Base-by-base conservation (phyloP, 352 stramenopile genomes). In the Saprolegnia diclina region DNA sequence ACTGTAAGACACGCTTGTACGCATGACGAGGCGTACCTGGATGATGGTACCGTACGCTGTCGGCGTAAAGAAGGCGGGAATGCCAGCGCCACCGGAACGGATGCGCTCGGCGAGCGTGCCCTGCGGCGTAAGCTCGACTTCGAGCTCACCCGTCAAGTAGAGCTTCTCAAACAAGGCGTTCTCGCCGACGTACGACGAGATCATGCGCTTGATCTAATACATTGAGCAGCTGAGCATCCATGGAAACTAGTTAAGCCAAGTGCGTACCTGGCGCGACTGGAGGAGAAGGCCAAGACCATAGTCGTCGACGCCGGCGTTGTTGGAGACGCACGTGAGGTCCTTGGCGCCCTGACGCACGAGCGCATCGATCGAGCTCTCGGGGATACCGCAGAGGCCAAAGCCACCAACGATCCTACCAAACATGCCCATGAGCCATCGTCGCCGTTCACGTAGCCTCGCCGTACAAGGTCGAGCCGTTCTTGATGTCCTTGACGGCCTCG, bases 71-170 rank as follows among this genome's bases (percentile, higher is more conserved):
- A 99, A 98, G 1, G 95, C 95, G 10, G 96, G 96, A 73, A 98
- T 97, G 16, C 96, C 96, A 21, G 90, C 91, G 6, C 96, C 95
- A 45, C 90, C 95, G 13, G 95, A 90, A 44, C 90, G 82, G 37
- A 98, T 86, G 50, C 94, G 82, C 71, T 97, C 91, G 4, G 96
- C 95, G 21, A 99, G 79, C 0, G 96, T 98, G 65, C 96, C 96
- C 78, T 98, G 94, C 2, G 96, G 96, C n/a, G 92, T 98, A 22
- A 99, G 81, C 75, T 99, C 96, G n/a, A 99, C 90, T 77, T 98
- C 92, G 22, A 98, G 74, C 63, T 93, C 62, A 14, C 92, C 94
- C 38, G 81, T 96, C 32, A 98, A 83, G 73, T 97, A 97, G 19
- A 96, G 79, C 55, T 92, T 88, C 72, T 97, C 91, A 67, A 97